These are phyloP conservation scores for Kodamaea anthophila DNA, from an alignment of 1,139 yeast species.

Conservation along the genomic window DNA sequence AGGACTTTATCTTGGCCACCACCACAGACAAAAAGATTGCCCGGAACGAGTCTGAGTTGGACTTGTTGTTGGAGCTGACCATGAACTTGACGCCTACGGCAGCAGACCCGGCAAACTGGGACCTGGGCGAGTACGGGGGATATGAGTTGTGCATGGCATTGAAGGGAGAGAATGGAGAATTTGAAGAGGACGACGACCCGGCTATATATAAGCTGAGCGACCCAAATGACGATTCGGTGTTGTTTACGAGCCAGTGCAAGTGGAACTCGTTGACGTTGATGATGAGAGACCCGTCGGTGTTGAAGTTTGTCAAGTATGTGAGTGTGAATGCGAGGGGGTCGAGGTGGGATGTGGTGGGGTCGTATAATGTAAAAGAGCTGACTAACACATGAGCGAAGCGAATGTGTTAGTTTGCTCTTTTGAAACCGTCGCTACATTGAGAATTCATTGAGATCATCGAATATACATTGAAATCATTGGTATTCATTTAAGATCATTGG, in stretches of 20 bases:
- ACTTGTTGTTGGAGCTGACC: constrained; percentile 61
- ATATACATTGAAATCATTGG: too few relatives aligned
- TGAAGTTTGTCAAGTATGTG: constrained; percentile 89
- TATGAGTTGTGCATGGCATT: constrained; percentile 84
- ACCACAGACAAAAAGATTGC: constrained; percentile 48
- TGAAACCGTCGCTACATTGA: too few relatives aligned
- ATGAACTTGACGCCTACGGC: constrained; percentile 72
- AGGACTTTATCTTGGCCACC: constrained; percentile 89
- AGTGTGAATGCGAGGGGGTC: constrained; percentile 85
- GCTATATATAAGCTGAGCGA: constrained; percentile 53
- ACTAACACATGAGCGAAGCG: too few relatives aligned
- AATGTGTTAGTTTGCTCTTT: too few relatives aligned
- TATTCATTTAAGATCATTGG: too few relatives aligned
- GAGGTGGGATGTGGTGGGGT: constrained; percentile 83
- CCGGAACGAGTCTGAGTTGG: constrained; percentile 35
- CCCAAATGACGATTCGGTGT: constrained; percentile 67
- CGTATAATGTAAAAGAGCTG: constrained; percentile 65
- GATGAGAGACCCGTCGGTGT: constrained; percentile 75
- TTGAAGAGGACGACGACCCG: constrained; percentile 43
- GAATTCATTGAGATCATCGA: too few relatives aligned
- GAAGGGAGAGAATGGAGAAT: constrained; percentile 44
- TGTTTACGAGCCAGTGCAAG: constrained; percentile 72
- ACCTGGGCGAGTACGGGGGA: constrained; percentile 85
- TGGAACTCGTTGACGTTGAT: constrained; percentile 80
- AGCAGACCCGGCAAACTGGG: constrained; percentile 56